Percentiles rank a stretch among this genome's conserved stretches.
Evolutionary conservation across 257 asterid genomes (phyloP).

Genomic region (Nemophila menziesii): DNA sequence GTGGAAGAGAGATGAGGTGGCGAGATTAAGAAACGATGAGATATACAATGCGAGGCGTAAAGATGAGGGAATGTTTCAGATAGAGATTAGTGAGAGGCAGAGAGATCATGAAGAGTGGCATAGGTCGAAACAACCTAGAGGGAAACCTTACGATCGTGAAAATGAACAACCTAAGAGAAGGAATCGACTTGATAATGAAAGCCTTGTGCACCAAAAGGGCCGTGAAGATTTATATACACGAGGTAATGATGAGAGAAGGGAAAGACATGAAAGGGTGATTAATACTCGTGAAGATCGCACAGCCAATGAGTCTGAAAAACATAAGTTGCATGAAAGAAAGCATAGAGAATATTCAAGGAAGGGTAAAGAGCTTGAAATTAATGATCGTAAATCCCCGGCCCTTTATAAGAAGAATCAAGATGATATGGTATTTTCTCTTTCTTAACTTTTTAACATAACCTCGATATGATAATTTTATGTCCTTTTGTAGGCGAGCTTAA

Average conservation of each 20-base stretch:
- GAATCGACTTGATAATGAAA: constrained; percentile 62
- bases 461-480: constrained; percentile 1
- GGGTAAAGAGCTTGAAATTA: constrained; percentile 56
- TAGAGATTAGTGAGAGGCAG: constrained; percentile 66
- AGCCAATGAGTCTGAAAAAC: constrained; percentile 39
- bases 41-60: constrained; percentile 49
- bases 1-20: constrained; percentile 57
- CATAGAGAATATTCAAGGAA: constrained; percentile 48
- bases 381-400: constrained; percentile 36
- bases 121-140: constrained; percentile 57
- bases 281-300: constrained; percentile 48
- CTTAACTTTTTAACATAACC: constrained; percentile 18
- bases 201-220: constrained; percentile 48
- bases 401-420: constrained; percentile 47
- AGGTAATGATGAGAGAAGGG: constrained; percentile 55
- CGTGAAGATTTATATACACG: constrained; percentile 51
- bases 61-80: constrained; percentile 51
- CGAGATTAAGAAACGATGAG: constrained; percentile 55
- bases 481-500: constrained; percentile 38
- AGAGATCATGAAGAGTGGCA: constrained; percentile 86
- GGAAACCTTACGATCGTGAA: constrained; percentile 54
- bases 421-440: constrained; percentile 66
- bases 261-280: constrained; percentile 57
- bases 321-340: constrained; percentile 48
- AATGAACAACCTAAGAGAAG: constrained; percentile 53